Conservation (phyloP, 257 asterid species). For the Solanum habrochaites region DNA sequence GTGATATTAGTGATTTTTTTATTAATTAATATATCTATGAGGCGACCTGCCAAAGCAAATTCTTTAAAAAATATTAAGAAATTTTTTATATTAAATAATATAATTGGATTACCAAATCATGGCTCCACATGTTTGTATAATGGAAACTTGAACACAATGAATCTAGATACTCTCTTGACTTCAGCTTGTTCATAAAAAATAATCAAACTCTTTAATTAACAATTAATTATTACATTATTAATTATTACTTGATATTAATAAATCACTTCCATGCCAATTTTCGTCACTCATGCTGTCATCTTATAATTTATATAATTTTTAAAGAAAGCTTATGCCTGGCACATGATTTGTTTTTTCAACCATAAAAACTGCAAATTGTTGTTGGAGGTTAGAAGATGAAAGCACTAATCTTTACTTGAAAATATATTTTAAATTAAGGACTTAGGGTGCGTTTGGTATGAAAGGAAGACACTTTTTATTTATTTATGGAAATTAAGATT, state of each 20-base stretch:
- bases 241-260: neutral
- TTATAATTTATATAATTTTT: neutral
- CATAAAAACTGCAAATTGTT: neutral
- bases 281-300: slow-evolving; percentile 31
- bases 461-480: neutral
- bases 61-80: neutral
- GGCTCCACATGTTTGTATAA: slow-evolving; percentile 9
- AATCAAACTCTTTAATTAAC: neutral
- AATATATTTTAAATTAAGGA: neutral
- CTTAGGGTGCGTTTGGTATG: neutral
- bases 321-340: slow-evolving; percentile 1
- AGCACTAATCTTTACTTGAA: neutral
- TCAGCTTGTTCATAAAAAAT: neutral
- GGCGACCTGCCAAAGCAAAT: slow-evolving; percentile 26
- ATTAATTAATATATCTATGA: slow-evolving; percentile 10
- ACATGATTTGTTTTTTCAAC: neutral
- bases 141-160: neutral
- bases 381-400: neutral
- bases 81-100: neutral
- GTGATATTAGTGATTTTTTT: slow-evolving; percentile 1
- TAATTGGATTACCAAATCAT: neutral
- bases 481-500: neutral
- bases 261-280: neutral
- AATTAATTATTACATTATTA: neutral
- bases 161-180: slow-evolving; percentile 8